Base-by-base conservation (phyloP, 495 filamentous ascomycete species). In the Trichoderma orchidacearum region DNA sequence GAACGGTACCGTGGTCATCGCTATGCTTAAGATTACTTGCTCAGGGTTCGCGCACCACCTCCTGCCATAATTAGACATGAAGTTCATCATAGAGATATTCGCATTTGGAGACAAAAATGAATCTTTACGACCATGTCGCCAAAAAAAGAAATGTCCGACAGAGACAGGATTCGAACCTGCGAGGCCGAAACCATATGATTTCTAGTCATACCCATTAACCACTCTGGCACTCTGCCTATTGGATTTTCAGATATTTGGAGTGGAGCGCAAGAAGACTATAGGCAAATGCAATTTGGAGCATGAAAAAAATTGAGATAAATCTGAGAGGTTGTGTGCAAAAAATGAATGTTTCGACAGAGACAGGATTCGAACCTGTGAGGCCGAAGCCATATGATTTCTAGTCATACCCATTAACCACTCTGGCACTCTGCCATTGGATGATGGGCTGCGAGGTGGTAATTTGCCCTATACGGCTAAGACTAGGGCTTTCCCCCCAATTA, bases 251-350 rank as follows among this genome's bases (percentile, higher is more conserved):
- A 23, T 17, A 9, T 45, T 6, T 25, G 17, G 25, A 15, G 38
- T 23, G 38, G 38, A 45, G 17, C 38, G 12, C 38, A 45, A 45
- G 3, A 45, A 7, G 17, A 21, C 21, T 45, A 45, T 45, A 45
- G 17, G 15, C 17, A 23, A 7, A 7, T 6, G 17, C 8, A 45
- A 45, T 3, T 1, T 1, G 38, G 38, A 23, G 11, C 6, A 56
- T 71, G 62, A 63, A 54, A 51, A 58, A 23, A 48, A 4, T 59
- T 59, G 18, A n/a, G n/a, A 54, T 62, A 30, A 45, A 3, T 3
- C 17, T 6, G 25, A 25, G 3, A 45, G 9, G n/a, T n/a, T n/a
- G 15, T 1, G 38, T 21, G 17, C 38, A 25, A 45, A 45, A 45
- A 45, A 45, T 3, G 11, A 45, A 45, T 5, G 3, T 45, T 45